A percentile compares a stretch with the other conserved stretches of the same genome.
These are phyloP conservation scores for Podospora fimiseda DNA, from an alignment of 495 filamentous ascomycete genomes.

Conservation along the genomic window DNA sequence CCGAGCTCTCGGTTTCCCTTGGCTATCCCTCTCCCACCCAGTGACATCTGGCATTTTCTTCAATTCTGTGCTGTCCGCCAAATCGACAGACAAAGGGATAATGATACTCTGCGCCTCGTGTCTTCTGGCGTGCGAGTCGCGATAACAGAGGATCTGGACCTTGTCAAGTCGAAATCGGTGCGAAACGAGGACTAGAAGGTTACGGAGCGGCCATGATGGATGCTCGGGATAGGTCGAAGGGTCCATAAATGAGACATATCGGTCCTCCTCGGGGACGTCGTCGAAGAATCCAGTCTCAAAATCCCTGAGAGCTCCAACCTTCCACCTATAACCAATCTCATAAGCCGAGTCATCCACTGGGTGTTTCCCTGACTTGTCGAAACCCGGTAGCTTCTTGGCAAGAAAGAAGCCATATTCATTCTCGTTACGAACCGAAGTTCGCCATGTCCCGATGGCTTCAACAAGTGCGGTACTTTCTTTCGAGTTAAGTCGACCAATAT, in stretches of 20 bases:
- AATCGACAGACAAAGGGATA: slow-evolving; percentile 56
- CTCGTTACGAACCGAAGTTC: slow-evolving; percentile 65
- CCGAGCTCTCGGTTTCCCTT: slow-evolving; percentile 66
- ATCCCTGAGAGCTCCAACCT: slow-evolving; percentile 61
- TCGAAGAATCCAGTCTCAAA: slow-evolving; percentile 89
- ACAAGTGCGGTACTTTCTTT: slow-evolving; percentile 68
- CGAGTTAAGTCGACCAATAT: slow-evolving; percentile 48
- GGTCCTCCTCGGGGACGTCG: slow-evolving; percentile 57
- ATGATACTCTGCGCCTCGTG: slow-evolving; percentile 77
- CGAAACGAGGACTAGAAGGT: slow-evolving; percentile 78
- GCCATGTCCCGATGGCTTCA: slow-evolving; percentile 80
- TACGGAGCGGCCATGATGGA: slow-evolving; percentile 89
- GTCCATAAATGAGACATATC: slow-evolving; percentile 81
- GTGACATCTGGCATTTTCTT: slow-evolving; percentile 73
- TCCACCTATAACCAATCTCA: slow-evolving; percentile 61
- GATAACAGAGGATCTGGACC: slow-evolving; percentile 83
- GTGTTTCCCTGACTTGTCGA: slow-evolving; percentile 22
- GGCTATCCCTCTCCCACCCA: slow-evolving; percentile 84
- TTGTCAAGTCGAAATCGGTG: slow-evolving; percentile 70
- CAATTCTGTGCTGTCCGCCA: slow-evolving; percentile 31
- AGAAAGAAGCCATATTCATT: slow-evolving; percentile 92
- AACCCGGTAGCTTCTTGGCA: slow-evolving; percentile 60
- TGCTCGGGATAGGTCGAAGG: slow-evolving; percentile 81
- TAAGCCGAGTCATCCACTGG: slow-evolving; percentile 29
- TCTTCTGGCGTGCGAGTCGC: slow-evolving; percentile 68